Base-by-base conservation (phyloP, 2,329 filamentous ascomycete genomes). In the Grosmannia serpens region DNA sequence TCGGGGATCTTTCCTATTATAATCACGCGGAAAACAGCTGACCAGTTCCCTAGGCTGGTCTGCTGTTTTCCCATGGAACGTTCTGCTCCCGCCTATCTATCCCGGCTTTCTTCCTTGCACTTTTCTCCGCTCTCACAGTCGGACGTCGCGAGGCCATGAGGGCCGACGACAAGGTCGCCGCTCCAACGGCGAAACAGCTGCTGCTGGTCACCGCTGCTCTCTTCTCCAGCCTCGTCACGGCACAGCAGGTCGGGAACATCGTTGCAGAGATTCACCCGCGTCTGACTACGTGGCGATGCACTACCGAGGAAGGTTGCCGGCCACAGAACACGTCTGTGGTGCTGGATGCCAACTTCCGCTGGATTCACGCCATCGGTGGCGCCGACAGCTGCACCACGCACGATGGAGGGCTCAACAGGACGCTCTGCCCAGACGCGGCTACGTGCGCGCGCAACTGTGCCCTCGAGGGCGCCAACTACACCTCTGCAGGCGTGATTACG, bases 201-300 rank as follows among this genome's bases (percentile, higher is more conserved):
- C 11, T n/a, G 27, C n/a, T 27, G 10, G 50, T 13, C 38, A 24
- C 27, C 13, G 15, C n/a, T 20, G 11, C 27, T 11, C 3, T 52
- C 4, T n/a, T 29, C 26, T 9, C 13, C 20, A 20, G 13, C 20
- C 47, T 60, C 6, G 53, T 41, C 3, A 17, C 5, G 35, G 59
- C 61, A 24, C 61, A 63, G 53, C 60, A 61, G 38, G 33, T 63
- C 2, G 60, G 60, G 13, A 59, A 51, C 44, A 49, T 53, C 35
- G 50, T 31, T 5, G 38, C 57, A 22, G 76, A 79, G 62, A 69
- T 71, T 27, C 77, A 80, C 60, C 79, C 78, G 33, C 72, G 73
- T 62, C 67, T 82, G 53, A 73, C 71, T 10, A 81, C 78, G 10
- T 78, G 71, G 67, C 73, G 74, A 61, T 82, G 79, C 68, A 78